These are phyloP conservation scores for Candida andamanensis DNA, from an alignment of 805 yeast genomes.

Conservation along the genomic window DNA sequence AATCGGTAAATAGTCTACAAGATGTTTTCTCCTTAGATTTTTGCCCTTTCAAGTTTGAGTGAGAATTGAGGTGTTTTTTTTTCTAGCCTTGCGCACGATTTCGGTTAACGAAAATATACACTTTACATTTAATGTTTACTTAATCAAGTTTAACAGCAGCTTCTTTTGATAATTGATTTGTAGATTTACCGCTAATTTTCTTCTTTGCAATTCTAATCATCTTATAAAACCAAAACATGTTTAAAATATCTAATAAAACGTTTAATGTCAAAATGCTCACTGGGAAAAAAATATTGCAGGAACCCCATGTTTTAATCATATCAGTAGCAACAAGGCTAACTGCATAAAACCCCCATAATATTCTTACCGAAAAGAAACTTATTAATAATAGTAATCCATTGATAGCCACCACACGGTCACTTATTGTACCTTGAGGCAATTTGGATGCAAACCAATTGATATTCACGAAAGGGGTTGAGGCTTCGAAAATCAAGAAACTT, in stretches of 20 bases:
- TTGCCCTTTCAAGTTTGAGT: background rate
- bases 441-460: constrained; percentile 86
- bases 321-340: constrained; percentile 48
- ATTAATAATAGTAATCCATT: constrained; percentile 70
- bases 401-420: constrained; percentile 45
- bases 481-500: constrained; percentile 77
- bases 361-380: constrained; percentile 72
- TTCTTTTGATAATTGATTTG: constrained; percentile 14
- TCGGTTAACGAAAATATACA: no score
- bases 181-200: constrained; percentile 23
- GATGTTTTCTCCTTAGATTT: no score
- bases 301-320: constrained; percentile 39
- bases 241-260: constrained; percentile 58
- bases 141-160: constrained; percentile 15
- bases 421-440: constrained; percentile 63
- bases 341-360: constrained; percentile 83
- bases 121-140: background rate
- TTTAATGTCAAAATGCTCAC: constrained; percentile 51
- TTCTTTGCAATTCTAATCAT: constrained; percentile 75
- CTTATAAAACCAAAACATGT: constrained; percentile 81
- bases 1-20: no score
- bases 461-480: constrained; percentile 92
- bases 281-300: constrained; percentile 46
- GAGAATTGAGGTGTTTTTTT: background rate
- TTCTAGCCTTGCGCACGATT: background rate